Evolutionary conservation across 2,329 filamentous ascomycete species (phyloP).

Genomic region (Penicillium sp.): DNA sequence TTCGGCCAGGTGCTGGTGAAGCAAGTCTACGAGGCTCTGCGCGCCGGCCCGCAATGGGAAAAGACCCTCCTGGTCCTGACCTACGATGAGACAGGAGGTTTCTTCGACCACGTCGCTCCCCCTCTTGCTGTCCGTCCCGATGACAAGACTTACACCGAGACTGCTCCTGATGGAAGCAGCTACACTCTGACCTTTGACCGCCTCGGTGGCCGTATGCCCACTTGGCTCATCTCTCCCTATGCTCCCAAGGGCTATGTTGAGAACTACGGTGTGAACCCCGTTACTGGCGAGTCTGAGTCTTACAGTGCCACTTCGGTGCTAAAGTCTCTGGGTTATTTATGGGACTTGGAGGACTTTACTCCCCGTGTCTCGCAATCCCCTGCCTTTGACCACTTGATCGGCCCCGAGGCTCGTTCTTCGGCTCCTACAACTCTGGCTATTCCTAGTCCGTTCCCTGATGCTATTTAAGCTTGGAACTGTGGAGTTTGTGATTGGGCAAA

Average conservation of each 20-base stretch:
- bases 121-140: constrained; percentile 34
- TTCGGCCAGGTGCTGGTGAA: constrained; percentile 37
- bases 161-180: constrained; percentile 19
- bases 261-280: constrained; percentile 27
- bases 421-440: constrained; percentile 16
- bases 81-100: constrained; percentile 38
- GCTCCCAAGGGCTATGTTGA: constrained; percentile 24
- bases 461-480: constrained; percentile 6
- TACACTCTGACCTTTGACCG: constrained; percentile 30
- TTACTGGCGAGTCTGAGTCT: constrained; percentile 21
- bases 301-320: constrained; percentile 31
- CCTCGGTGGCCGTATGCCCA: constrained; percentile 29
- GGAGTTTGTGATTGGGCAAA: neutral
- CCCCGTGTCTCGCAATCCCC: constrained; percentile 29
- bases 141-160: constrained; percentile 35
- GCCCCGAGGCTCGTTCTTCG: constrained; percentile 8
- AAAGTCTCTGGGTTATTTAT: constrained; percentile 30
- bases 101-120: constrained; percentile 36
- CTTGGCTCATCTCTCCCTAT: constrained; percentile 31
- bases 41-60: constrained; percentile 35
- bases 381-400: constrained; percentile 30
- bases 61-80: constrained; percentile 34
- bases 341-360: constrained; percentile 29
- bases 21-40: constrained; percentile 36
- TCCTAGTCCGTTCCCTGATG: constrained; percentile 24